A percentile compares a stretch with the other conserved stretches of the same genome.
phyloP scores from a whole-genome alignment of 345 rosid species.

The Rubroshorea leprosula region DNA sequence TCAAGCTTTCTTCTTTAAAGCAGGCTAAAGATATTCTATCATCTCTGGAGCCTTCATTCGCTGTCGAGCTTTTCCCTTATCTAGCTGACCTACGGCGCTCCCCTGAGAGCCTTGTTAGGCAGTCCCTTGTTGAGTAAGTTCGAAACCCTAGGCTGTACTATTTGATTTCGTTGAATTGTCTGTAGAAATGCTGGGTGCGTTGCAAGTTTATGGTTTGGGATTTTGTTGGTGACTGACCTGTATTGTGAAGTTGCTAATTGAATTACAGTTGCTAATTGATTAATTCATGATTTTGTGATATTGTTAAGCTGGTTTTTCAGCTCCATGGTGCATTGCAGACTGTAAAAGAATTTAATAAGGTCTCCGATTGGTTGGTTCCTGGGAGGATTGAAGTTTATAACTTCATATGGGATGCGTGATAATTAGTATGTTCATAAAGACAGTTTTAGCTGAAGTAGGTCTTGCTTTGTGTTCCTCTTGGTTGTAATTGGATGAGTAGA shows the following conservation, averaged over 20 bases:
- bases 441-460: neutral
- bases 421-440: neutral
- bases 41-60: slow-evolving; percentile 56
- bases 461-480: neutral
- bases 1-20: slow-evolving; percentile 78
- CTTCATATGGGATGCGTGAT: neutral
- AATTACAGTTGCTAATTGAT: neutral
- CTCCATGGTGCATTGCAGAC: neutral
- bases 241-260: neutral
- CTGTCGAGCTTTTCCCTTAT: slow-evolving; percentile 74
- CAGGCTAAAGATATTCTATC: slow-evolving; percentile 72
- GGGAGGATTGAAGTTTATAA: neutral
- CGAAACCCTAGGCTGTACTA: slow-evolving; percentile 28
- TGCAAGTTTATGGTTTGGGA: neutral
- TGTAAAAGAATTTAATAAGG: too few relatives aligned
- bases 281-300: neutral
- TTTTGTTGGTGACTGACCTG: neutral
- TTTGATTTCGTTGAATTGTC: slow-evolving; percentile 13
- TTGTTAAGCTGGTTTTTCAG: neutral
- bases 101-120: slow-evolving; percentile 66
- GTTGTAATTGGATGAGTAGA: neutral
- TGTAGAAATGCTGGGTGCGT: neutral
- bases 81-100: slow-evolving; percentile 74
- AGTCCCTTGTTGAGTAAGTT: slow-evolving; percentile 72
- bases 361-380: too few relatives aligned